Percentiles rank a stretch among this genome's conserved stretches.
Evolutionary conservation across 495 filamentous ascomycete species (phyloP).

Genomic region (Alectoria sarmentosa): DNA sequence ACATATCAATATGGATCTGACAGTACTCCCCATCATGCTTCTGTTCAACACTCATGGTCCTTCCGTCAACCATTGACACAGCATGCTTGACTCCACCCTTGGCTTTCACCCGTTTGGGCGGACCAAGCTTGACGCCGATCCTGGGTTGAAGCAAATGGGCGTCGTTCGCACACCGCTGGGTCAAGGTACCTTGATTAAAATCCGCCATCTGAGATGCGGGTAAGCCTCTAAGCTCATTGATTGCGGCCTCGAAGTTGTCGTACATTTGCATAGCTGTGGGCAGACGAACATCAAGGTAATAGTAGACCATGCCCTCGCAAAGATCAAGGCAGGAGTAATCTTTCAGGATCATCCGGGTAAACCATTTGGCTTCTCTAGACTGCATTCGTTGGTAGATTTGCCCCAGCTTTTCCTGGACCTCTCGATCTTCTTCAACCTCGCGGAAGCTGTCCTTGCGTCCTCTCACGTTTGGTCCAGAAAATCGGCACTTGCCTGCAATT

Average conservation of each 20-base stretch:
- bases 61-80: constrained; percentile 47
- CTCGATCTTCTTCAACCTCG: constrained; percentile 37
- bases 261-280: constrained; percentile 61
- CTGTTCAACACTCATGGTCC: constrained; percentile 64
- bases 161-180: constrained; percentile 26
- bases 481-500: constrained; percentile 59
- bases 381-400: constrained; percentile 53
- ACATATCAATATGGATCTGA: constrained; percentile 74
- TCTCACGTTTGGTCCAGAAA: constrained; percentile 58
- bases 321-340: constrained; percentile 57
- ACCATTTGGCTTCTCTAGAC: constrained; percentile 78
- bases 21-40: constrained; percentile 90
- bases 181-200: constrained; percentile 20
- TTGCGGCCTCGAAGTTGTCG: constrained; percentile 48
- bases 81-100: constrained; percentile 53
- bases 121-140: constrained; percentile 68
- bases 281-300: constrained; percentile 49
- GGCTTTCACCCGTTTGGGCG: constrained; percentile 65
- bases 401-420: constrained; percentile 8
- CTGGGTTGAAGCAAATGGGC: constrained; percentile 49
- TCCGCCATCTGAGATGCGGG: constrained; percentile 6
- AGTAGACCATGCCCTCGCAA: constrained; percentile 39
- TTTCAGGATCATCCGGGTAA: constrained; percentile 76
- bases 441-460: constrained; percentile 23
- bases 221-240: constrained; percentile 37